Base-by-base conservation (phyloP, 1,284 basidiomycete genomes). In the Fomitiporia mediterranea region DNA sequence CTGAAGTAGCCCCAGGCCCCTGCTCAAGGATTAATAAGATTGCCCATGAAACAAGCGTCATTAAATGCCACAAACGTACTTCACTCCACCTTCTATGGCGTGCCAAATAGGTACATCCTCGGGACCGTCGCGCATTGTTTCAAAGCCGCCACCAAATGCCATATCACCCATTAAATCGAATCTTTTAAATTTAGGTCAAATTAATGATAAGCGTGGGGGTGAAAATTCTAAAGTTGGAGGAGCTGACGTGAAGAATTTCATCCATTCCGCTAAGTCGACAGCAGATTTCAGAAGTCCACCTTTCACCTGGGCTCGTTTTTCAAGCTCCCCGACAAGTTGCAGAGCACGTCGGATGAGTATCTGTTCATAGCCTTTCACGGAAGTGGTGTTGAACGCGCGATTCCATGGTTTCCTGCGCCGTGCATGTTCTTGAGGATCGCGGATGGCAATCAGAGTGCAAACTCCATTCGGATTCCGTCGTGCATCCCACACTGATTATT, bases 341-440 rank as follows among this genome's bases (percentile, higher is more conserved):
- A 48, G 58, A 8, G 69, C 67, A 15, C 73, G 66, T 27, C 58
- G 57, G 28, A 63, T 57, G 48, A 76, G 59, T 23, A 74, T 58
- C 0, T 68, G 68, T 51, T 74, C 66, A 54, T 76, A 77, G 23
- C 69, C 71, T 57, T 66, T 72, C 21, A 78, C 58, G 6, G 74
- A 66, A n/a, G 66, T 61, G 4, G 67, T 66, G 50, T 65, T 70
- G 61, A 77, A 75, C 4, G 69, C 76, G 38, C 69, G 68, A 56
- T 70, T 73, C 77, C 77, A 78, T 7, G 69, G 68, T 51, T 67
- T 69, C 27, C 76, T 72, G 27, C 71, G 64, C 5, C 68, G 65
- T 1, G 69, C 65, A 57, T 78, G 76, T 37, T 70, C 68, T 17
- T 66, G 65, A 25, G 67, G 58, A 60, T 75, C 66, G 6, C 68